A percentile compares a stretch with the other conserved stretches of the same genome.
Conservation (phyloP, 1,284 basidiomycete species). For the Sutorius eximius region DNA sequence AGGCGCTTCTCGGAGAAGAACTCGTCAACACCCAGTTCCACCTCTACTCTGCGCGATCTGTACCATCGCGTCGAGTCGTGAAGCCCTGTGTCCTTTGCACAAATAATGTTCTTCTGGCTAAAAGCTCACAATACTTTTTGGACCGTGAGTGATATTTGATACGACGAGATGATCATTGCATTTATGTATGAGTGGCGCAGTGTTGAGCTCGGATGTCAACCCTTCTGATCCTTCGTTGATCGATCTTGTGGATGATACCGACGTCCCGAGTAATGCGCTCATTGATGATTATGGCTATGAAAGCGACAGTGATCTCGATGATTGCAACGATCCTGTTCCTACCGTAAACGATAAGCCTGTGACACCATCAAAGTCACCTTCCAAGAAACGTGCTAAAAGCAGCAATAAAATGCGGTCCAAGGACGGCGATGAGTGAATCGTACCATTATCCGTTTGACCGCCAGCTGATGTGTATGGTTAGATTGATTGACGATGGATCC, state of each 20-base stretch:
- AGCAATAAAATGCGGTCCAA: neutral
- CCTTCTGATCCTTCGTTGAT: conserved; percentile 13
- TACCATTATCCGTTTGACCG: neutral
- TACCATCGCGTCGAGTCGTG: neutral
- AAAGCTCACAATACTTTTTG: conserved; percentile 27
- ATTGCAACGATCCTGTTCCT: conserved; percentile 4
- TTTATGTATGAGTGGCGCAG: conserved; percentile 7
- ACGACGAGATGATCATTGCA: neutral
- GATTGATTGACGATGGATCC: conserved; percentile 7
- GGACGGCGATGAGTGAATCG: conserved; percentile 2
- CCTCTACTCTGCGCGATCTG: conserved; percentile 27
- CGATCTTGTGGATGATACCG: conserved; percentile 16
- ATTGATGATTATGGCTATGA: conserved; percentile 25
- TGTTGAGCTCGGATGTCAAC: conserved; percentile 19
- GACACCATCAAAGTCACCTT: too few relatives aligned
- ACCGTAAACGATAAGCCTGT: neutral
- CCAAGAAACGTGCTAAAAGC: neutral
- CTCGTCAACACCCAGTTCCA: conserved; percentile 33
- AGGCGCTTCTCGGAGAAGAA: conserved; percentile 29
- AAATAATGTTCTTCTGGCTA: conserved; percentile 24
- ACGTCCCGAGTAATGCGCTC: conserved; percentile 7
- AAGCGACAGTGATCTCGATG: conserved; percentile 26
- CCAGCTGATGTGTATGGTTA: conserved; percentile 1
- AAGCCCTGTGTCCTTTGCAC: conserved; percentile 26
- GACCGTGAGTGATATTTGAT: conserved; percentile 13